A percentile compares a stretch with the other conserved stretches of the same genome.
Evolutionary conservation across 106 monocot genomes (phyloP).

Genomic region (Amphibolis antarctica): DNA sequence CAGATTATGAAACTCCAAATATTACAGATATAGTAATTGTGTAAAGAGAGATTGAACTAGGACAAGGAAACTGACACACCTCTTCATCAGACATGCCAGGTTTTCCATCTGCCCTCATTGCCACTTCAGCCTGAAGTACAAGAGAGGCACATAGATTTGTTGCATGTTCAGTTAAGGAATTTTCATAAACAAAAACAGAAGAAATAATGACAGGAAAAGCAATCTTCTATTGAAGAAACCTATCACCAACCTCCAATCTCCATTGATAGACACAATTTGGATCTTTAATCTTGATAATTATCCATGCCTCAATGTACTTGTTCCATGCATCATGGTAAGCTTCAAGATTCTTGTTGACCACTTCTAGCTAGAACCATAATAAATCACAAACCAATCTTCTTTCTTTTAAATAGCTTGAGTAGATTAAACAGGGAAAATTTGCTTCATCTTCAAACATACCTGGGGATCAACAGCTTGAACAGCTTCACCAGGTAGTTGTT

Average conservation of each 20-base stretch:
- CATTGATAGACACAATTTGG: slow-evolving; percentile 83
- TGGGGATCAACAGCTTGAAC: slow-evolving; percentile 89
- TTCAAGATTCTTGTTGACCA: slow-evolving; percentile 88
- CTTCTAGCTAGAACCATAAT: slow-evolving; percentile 51
- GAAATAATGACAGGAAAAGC: background rate
- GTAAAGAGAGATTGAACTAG: background rate
- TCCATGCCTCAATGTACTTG: slow-evolving; percentile 74
- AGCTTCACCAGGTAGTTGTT: slow-evolving; percentile 68
- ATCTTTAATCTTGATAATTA: slow-evolving; percentile 84
- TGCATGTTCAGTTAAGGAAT: slow-evolving; percentile 1
- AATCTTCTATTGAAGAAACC: background rate
- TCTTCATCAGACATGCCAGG: slow-evolving; percentile 96
- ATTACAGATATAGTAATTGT: background rate
- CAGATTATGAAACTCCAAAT: background rate
- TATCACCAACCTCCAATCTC: slow-evolving; percentile 69
- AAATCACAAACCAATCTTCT: background rate
- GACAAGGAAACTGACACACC: slow-evolving; percentile 20
- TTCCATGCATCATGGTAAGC: slow-evolving; percentile 89
- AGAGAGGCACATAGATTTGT: background rate
- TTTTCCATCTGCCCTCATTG: slow-evolving; percentile 92
- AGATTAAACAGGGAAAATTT: background rate
- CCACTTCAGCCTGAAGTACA: slow-evolving; percentile 74
- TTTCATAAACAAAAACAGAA: background rate
- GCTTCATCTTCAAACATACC: slow-evolving; percentile 23
- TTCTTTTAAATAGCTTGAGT: background rate